These are phyloP conservation scores for Alternaria triticina DNA, from an alignment of 2,329 filamentous ascomycete species.

Conservation along the genomic window DNA sequence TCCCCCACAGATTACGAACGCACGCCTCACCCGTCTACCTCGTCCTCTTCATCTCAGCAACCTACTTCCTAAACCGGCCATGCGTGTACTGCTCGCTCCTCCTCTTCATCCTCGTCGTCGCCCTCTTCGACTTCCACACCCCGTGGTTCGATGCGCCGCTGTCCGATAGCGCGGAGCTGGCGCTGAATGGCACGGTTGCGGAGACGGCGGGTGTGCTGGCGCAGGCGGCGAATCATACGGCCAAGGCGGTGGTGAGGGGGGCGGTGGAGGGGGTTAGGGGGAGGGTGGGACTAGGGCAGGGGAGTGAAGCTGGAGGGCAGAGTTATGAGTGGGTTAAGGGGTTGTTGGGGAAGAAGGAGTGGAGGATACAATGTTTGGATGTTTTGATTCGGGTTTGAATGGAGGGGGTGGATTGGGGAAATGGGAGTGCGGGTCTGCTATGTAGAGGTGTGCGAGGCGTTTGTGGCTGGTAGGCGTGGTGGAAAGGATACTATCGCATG, in stretches of 20 bases:
- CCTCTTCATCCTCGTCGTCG: constrained; percentile 91
- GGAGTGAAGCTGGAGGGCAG: constrained; percentile 70
- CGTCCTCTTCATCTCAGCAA: constrained; percentile 73
- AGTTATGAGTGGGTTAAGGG: constrained; percentile 78
- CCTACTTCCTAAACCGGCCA: constrained; percentile 93
- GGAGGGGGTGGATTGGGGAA: not conserved
- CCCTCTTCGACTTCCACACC: constrained; percentile 89
- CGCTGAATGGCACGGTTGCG: constrained; percentile 42
- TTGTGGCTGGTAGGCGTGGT: not conserved
- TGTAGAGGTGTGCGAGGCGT: not conserved
- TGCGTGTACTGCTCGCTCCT: constrained; percentile 98
- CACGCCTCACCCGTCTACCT: constrained; percentile 58
- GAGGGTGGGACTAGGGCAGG: constrained; percentile 36
- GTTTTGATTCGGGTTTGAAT: constrained; percentile 73
- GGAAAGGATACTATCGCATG: constrained; percentile 17
- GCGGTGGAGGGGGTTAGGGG: constrained; percentile 37
- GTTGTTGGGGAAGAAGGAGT: constrained; percentile 81
- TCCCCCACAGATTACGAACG: constrained; percentile 43
- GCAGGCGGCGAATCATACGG: constrained; percentile 66
- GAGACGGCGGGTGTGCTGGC: constrained; percentile 70
- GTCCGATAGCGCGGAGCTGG: constrained; percentile 38
- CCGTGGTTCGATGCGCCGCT: constrained; percentile 91
- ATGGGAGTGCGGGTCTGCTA: not conserved
- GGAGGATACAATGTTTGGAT: constrained; percentile 90
- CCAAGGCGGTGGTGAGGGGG: constrained; percentile 35